Evolutionary conservation across 2,329 filamentous ascomycete species (phyloP), one percentile per base, ranked within the genome.

Genomic region (Aureobasidium vineae): DNA sequence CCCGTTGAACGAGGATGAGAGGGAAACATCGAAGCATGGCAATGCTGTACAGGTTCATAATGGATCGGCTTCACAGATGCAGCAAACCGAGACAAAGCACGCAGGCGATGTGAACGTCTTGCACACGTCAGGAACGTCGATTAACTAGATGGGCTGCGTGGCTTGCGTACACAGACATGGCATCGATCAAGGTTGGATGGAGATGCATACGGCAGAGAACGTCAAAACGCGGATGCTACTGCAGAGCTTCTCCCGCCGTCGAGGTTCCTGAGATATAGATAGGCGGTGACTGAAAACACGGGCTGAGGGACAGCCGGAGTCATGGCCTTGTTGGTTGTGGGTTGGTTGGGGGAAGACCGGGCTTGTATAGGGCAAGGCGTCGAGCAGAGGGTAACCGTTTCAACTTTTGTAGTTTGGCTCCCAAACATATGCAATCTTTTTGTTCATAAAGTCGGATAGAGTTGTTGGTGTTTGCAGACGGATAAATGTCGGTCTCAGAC

Each of bases 321-420:
- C 49, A 52, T 52, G 49, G 21, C 43, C 15, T 28, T 26, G 45
- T 28, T 8, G 26, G 47, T 26, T 33, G 40, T 33, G 38, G 10
- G 31, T 26, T 31, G 11, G 19, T 19, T 1, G 23, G 23, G 40
- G 45, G 38, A 43, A 38, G 41, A 47, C 31, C 2, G 28, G 57
- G 26, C 28, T 61, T 61, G 57, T 61, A 61, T 49, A 49, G 41
- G 31, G 31, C 41, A 40, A 33, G 57, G 57, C 57, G 57, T 61
- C 31, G 28, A 49, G 31, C 43, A 38, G 57, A 49, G n/a, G 57
- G 56, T 19, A 49, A 26, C 49, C 41, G n/a, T 36, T 36, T 45
- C 33, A 59, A 13, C 21, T 49, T 49, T 61, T 49, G 57, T 61
- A 36, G 41, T 49, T 47, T 61, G 41, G 43, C 28, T 49, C n/a